Conservation (phyloP, 2,329 filamentous ascomycete species). For the Colletotrichum sp. region DNA sequence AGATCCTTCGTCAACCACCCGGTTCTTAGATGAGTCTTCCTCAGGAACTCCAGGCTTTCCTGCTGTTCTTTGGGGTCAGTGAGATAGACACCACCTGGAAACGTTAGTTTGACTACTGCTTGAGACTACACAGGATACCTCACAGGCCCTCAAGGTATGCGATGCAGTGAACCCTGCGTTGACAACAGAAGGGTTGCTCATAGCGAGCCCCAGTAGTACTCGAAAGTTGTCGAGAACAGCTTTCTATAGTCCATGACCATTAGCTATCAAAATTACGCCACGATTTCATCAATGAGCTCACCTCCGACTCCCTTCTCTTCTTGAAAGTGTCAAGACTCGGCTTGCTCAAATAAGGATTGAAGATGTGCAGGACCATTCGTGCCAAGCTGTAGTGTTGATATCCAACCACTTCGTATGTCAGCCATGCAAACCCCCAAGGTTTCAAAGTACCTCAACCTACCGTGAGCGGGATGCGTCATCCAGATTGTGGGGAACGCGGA, state of each 20-base stretch:
- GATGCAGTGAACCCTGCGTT: slow-evolving; percentile 30
- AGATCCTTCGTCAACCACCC: slow-evolving; percentile 6
- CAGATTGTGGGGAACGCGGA: slow-evolving; percentile 20
- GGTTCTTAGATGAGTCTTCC: background rate
- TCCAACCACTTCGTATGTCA: slow-evolving; percentile 30
- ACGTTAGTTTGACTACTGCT: background rate
- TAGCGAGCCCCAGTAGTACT: slow-evolving; percentile 27
- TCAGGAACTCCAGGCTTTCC: background rate
- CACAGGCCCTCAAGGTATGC: slow-evolving; percentile 30
- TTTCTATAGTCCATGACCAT: slow-evolving; percentile 14
- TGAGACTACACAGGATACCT: background rate
- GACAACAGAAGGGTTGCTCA: slow-evolving; percentile 28
- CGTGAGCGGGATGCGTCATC: slow-evolving; percentile 1
- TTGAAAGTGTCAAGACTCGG: slow-evolving; percentile 28
- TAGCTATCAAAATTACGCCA: background rate
- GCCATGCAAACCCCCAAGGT: fast-evolving
- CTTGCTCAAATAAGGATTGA: slow-evolving; percentile 36
- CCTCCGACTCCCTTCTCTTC: slow-evolving; percentile 23
- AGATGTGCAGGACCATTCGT: slow-evolving; percentile 41
- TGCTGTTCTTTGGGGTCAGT: background rate
- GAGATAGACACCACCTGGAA: background rate
- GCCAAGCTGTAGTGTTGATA: slow-evolving; percentile 45
- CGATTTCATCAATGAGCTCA: background rate
- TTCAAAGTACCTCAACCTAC: background rate
- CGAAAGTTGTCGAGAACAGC: slow-evolving; percentile 26